These are phyloP conservation scores for Wallacemonas sp. DNA, from an alignment of 208 protist genomes.

Conservation along the genomic window DNA sequence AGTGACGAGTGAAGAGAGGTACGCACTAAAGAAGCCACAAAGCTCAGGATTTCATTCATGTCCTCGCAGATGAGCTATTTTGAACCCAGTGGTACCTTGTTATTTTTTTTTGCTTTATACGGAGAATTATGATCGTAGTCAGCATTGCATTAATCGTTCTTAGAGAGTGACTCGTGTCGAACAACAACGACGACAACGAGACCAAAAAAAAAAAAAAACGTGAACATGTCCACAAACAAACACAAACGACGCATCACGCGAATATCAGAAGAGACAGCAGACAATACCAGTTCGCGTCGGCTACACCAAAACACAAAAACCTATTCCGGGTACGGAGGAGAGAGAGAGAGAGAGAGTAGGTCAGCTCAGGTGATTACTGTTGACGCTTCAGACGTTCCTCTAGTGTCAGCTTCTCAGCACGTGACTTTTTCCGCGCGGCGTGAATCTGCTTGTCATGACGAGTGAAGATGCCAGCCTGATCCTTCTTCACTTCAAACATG, in stretches of 20 bases:
- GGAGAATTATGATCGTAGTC: not conserved
- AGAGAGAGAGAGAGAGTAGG: not conserved
- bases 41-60: too few relatives aligned
- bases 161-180: not conserved
- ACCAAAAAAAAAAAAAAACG: slow-evolving; percentile 14
- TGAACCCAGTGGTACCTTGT: too few relatives aligned
- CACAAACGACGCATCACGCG: slow-evolving; percentile 12
- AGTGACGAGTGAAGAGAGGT: too few relatives aligned
- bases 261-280: slow-evolving; percentile 2
- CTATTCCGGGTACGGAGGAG: not conserved
- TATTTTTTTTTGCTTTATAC: too few relatives aligned
- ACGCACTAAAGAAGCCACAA: too few relatives aligned
- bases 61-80: too few relatives aligned
- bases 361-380: not conserved
- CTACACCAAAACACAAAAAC: not conserved
- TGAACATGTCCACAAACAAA: slow-evolving; percentile 7
- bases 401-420: slow-evolving; percentile 69
- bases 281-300: too few relatives aligned
- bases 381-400: slow-evolving; percentile 65
- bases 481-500: slow-evolving; percentile 73
- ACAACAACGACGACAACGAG: slow-evolving; percentile 16
- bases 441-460: slow-evolving; percentile 78
- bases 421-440: slow-evolving; percentile 61
- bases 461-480: slow-evolving; percentile 45
- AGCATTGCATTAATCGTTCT: not conserved